Percentiles rank a stretch among this genome's conserved stretches.
Evolutionary conservation across 2,329 filamentous ascomycete species (phyloP).

Genomic region (Colletotrichum neosansevieriae): DNA sequence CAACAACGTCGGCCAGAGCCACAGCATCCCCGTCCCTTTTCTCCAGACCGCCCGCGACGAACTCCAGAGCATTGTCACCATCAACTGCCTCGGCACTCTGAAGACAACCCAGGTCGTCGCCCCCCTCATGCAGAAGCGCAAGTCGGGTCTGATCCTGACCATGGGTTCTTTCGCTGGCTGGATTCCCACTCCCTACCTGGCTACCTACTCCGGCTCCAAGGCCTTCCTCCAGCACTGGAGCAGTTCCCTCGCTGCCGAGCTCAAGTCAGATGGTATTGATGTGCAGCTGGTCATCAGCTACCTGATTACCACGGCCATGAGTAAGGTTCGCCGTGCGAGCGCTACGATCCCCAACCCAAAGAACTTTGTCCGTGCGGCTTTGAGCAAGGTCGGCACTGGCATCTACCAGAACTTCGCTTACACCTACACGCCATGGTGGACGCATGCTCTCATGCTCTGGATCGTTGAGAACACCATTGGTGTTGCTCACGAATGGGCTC

Average conservation of each 20-base stretch:
- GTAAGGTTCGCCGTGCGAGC: slow-evolving; percentile 87
- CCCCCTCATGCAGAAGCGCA: slow-evolving; percentile 85
- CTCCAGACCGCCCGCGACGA: slow-evolving; percentile 82
- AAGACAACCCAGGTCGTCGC: slow-evolving; percentile 88
- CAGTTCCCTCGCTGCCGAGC: slow-evolving; percentile 83
- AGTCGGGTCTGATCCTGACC: slow-evolving; percentile 85
- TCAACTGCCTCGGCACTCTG: slow-evolving; percentile 94
- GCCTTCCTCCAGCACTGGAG: slow-evolving; percentile 99
- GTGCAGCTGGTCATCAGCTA: slow-evolving; percentile 95
- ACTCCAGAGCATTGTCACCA: slow-evolving; percentile 89
- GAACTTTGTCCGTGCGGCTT: slow-evolving; percentile 81
- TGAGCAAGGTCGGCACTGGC: slow-evolving; percentile 85
- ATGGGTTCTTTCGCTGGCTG: slow-evolving; percentile 98
- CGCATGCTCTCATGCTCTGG: slow-evolving; percentile 90
- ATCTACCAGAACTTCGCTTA: slow-evolving; percentile 83
- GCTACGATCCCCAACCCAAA: slow-evolving; percentile 84
- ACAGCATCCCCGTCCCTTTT: slow-evolving; percentile 93
- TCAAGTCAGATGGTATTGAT: slow-evolving; percentile 83
- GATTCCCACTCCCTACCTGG: slow-evolving; percentile 89
- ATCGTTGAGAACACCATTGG: slow-evolving; percentile 73
- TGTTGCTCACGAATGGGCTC: slow-evolving; percentile 59
- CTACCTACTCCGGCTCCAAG: slow-evolving; percentile 97
- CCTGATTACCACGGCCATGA: slow-evolving; percentile 96
- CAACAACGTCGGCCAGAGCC: slow-evolving; percentile 97
- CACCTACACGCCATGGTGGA: slow-evolving; percentile 94